Conservation (phyloP, 2,329 filamentous ascomycete species). For the Aspergillus tamarii region DNA sequence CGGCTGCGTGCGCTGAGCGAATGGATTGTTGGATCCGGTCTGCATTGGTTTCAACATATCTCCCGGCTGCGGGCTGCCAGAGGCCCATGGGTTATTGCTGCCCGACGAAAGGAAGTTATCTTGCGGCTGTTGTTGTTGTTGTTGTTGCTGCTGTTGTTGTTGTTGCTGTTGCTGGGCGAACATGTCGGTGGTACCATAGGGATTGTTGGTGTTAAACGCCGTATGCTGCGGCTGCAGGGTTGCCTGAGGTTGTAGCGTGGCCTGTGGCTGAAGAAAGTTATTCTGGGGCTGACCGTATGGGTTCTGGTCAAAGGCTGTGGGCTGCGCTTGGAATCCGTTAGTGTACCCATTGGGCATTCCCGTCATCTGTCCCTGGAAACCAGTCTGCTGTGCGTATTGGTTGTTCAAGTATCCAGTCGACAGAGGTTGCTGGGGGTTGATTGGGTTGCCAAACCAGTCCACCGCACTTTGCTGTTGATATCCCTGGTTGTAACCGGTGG, state of each 20-base stretch:
- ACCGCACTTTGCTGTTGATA: constrained; percentile 97
- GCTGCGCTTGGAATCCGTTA: constrained; percentile 71
- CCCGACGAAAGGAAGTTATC: constrained; percentile 72
- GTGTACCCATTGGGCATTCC: constrained; percentile 71
- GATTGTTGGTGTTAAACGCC: constrained; percentile 59
- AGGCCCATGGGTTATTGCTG: constrained; percentile 93
- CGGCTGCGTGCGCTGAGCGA: constrained; percentile 61
- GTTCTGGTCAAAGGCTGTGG: constrained; percentile 68
- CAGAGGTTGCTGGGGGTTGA: constrained; percentile 75
- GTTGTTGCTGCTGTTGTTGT: constrained; percentile 49
- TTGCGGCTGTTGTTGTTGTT: constrained; percentile 55
- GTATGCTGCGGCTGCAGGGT: constrained; percentile 63
- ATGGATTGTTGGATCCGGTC: constrained; percentile 97
- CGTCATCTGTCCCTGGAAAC: constrained; percentile 63
- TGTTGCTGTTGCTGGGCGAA: constrained; percentile 57
- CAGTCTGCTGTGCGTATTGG: constrained; percentile 76
- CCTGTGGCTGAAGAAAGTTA: constrained; percentile 54
- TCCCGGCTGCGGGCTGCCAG: constrained; percentile 59
- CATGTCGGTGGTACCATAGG: constrained; percentile 54
- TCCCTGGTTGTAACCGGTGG: constrained; percentile 91
- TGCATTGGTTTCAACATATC: constrained; percentile 76
- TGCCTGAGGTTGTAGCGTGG: constrained; percentile 59
- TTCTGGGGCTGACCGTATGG: constrained; percentile 45
- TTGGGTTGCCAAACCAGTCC: constrained; percentile 95
- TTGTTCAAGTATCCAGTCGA: constrained; percentile 69